Conservation (phyloP, 176 grass and related monocot species). For the Raddia distichophylla region DNA sequence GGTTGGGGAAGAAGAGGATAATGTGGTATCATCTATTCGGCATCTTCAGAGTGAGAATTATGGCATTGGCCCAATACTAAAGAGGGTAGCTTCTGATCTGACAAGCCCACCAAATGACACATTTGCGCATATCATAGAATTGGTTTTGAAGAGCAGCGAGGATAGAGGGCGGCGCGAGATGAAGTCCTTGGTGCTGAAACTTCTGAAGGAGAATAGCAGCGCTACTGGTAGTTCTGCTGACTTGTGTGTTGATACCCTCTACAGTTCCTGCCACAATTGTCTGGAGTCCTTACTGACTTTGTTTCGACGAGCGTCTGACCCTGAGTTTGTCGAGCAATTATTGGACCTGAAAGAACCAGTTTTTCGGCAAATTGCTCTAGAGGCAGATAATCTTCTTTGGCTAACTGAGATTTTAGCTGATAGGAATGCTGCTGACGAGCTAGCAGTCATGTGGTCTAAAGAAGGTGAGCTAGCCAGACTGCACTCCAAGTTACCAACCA, state of each 20-base stretch:
- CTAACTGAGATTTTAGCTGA: constrained; percentile 78
- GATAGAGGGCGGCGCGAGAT: constrained; percentile 85
- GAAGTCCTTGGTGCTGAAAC: constrained; percentile 81
- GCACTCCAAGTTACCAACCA: constrained; percentile 73
- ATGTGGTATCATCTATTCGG: constrained; percentile 68
- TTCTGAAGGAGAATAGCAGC: constrained; percentile 79
- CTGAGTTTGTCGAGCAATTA: constrained; percentile 50
- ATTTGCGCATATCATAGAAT: constrained; percentile 71
- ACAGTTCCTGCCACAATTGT: constrained; percentile 65
- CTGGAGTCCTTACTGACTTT: constrained; percentile 67
- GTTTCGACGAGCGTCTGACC: constrained; percentile 62
- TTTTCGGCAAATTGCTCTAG: constrained; percentile 66
- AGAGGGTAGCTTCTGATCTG: constrained; percentile 69
- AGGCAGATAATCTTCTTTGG: constrained; percentile 92
- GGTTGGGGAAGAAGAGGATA: constrained; percentile 93
- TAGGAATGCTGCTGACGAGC: constrained; percentile 62
- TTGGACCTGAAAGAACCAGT: constrained; percentile 51
- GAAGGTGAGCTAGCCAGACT: constrained; percentile 70
- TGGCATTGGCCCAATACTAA: constrained; percentile 75
- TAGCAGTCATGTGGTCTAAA: constrained; percentile 64
- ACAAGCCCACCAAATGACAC: constrained; percentile 67
- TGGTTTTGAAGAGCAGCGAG: constrained; percentile 82
- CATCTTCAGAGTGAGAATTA: constrained; percentile 72
- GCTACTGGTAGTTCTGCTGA: constrained; percentile 49
- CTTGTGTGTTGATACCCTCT: constrained; percentile 63